Conservation (phyloP, 2,329 filamentous ascomycete genomes). For the Chaetomium sp. region DNA sequence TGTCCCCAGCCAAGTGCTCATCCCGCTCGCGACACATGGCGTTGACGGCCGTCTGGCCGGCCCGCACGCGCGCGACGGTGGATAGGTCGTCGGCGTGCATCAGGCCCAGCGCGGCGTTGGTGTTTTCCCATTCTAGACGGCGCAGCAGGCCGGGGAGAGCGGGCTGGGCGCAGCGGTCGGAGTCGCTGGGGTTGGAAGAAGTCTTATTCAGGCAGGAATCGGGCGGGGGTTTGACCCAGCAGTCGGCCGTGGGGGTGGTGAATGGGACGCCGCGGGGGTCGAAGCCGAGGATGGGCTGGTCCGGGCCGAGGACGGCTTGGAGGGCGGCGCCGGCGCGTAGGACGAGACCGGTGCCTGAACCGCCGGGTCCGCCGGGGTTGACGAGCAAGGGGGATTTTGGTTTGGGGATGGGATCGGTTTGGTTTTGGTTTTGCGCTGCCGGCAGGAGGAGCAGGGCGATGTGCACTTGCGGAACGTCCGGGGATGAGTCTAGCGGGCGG, state of each 20-base stretch:
- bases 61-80: conserved; percentile 23
- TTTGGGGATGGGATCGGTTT: conserved; percentile 23
- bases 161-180: conserved; percentile 20
- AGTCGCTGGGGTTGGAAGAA: too few relatives aligned
- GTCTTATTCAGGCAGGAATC: background rate
- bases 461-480: conserved; percentile 31
- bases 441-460: conserved; percentile 32
- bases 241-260: conserved; percentile 35
- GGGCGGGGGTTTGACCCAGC: conserved; percentile 26
- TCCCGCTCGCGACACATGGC: conserved; percentile 30
- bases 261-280: conserved; percentile 41
- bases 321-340: conserved; percentile 25
- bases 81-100: conserved; percentile 31
- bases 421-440: conserved; percentile 18
- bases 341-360: conserved; percentile 32
- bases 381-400: conserved; percentile 36
- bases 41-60: conserved; percentile 27
- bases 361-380: conserved; percentile 44
- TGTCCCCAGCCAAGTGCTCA: conserved; percentile 24
- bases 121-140: conserved; percentile 29
- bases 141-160: conserved; percentile 24
- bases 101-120: conserved; percentile 29
- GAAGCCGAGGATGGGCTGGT: conserved; percentile 42
- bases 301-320: conserved; percentile 32
- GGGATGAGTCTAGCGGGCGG: conserved; percentile 25